Base-by-base conservation (phyloP, 352 stramenopile species). In the Pythium guiyangense region DNA sequence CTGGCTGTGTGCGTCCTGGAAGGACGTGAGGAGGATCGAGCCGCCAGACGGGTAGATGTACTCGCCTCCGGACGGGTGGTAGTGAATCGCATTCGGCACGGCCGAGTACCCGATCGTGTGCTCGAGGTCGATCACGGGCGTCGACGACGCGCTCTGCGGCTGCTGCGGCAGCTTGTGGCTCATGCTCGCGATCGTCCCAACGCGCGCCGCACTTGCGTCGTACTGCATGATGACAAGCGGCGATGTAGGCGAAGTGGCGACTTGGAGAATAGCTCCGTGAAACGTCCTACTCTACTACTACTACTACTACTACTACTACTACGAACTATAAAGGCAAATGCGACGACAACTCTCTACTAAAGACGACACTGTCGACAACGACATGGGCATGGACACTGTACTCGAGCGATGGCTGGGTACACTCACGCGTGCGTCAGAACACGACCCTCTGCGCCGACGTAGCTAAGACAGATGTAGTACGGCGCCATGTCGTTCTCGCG, bases 241-340 rank as follows among this genome's bases (percentile, higher is more conserved):
- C n/a, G n/a, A 98, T 92, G 27, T 96, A 84, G 43, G 92, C 92
- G 4, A 96, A n/a, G n/a, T n/a, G n/a, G n/a, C n/a, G n/a, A n/a
- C n/a, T n/a, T n/a, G n/a, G n/a, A n/a, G n/a, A n/a, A n/a, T n/a
- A n/a, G n/a, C n/a, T n/a, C n/a, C 87, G n/a, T n/a, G n/a, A n/a
- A n/a, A n/a, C n/a, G n/a, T n/a, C n/a, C n/a, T n/a, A n/a, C n/a
- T n/a, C n/a, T n/a, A n/a, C n/a, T n/a, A n/a, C n/a, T n/a, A n/a
- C n/a, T n/a, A n/a, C n/a, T n/a, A n/a, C n/a, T n/a, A n/a, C n/a
- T n/a, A n/a, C n/a, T n/a, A n/a, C n/a, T n/a, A n/a, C n/a, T n/a
- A n/a, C n/a, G n/a, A n/a, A n/a, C n/a, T n/a, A n/a, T n/a, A n/a
- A n/a, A n/a, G n/a, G n/a, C n/a, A n/a, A n/a, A n/a, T n/a, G n/a